Evolutionary conservation across 2,329 filamentous ascomycete genomes (phyloP), one percentile per base, ranked within the genome.

Genomic region (Balansia obtecta): DNA sequence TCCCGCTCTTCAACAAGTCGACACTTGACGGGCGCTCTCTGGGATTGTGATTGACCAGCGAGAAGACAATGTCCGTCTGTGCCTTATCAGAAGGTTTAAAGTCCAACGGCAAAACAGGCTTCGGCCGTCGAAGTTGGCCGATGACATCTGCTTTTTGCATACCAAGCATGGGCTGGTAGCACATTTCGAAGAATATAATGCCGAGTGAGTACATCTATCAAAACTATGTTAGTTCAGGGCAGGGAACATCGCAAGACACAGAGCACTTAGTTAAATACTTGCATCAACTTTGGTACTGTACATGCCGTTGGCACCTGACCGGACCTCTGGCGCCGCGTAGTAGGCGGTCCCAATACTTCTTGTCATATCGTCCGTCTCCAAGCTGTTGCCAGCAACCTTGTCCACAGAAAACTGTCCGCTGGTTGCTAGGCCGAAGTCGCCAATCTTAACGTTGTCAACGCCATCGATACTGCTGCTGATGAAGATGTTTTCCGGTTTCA

Each of bases 101-200:
- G 42, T 87, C 83, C 0, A 72, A 58, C 1, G 93, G 91, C 30
- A 97, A 73, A 5, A 71, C 66, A 39, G 88, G 83, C 12, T 80
- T 72, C 39, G 80, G 78, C 56, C 82, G 76, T 44, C 88, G 79
- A 41, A 96, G 74, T 50, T 77, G 71, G 48, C 84, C 77, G 30
- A 96, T 73, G 4, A 82, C 77, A 48, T 75, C 68, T 2, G 77
- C 78, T 54, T 81, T 75, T 58, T 84, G 76, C 79, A 84, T 83
- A 4, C 80, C 80, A 62, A 83, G 72, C 68, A 83, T 77, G 0
- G 79, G 74, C 34, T 72, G 68, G 56, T 83, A 90, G 61, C 86
- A 94, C 93, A 98, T 98, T 67, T 98, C 93, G 58, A 96, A 97
- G 69, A 98, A 95, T 51, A 98, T 97, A 55, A 98, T 86, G 0